These are phyloP conservation scores for Magnusiomyces paraingens DNA, from an alignment of 1,139 yeast genomes.

Conservation along the genomic window DNA sequence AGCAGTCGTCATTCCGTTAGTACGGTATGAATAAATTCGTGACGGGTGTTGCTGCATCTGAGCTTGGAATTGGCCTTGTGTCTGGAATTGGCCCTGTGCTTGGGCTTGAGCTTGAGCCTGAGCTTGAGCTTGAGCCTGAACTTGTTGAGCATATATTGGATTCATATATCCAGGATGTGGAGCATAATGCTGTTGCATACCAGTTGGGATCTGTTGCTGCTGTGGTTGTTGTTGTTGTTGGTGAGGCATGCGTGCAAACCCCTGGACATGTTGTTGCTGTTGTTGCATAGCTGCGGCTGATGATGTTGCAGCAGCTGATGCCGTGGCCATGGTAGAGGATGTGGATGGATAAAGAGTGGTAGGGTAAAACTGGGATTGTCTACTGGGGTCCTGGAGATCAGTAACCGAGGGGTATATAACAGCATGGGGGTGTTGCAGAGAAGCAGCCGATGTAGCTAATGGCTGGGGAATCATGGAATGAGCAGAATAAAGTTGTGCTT, in stretches of 20 bases:
- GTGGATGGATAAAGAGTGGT: neutral
- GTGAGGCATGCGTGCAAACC: constrained; percentile 9
- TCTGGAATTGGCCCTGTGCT: constrained; percentile 10
- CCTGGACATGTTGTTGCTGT: constrained; percentile 15
- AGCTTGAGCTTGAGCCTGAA: neutral
- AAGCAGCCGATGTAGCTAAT: constrained; percentile 6
- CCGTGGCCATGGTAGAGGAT: constrained; percentile 5
- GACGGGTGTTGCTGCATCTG: constrained; percentile 1
- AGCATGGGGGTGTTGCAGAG: constrained; percentile 4
- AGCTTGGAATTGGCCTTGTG: constrained; percentile 9
- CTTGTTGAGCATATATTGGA: neutral
- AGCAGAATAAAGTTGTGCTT: constrained; percentile 11
- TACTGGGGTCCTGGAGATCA: neutral
- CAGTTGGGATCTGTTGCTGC: constrained; percentile 13
- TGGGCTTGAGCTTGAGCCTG: constrained; percentile 5
- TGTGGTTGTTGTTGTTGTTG: constrained; percentile 14
- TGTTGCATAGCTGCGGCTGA: constrained; percentile 10
- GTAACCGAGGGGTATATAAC: no score
- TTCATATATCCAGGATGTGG: constrained; percentile 2
- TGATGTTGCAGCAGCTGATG: neutral
- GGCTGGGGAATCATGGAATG: constrained; percentile 12
- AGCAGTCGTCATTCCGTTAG: neutral
- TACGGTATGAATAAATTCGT: no score
- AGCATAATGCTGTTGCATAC: constrained; percentile 8
- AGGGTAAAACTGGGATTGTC: neutral